Evolutionary conservation across 352 stramenopile genomes (phyloP), one percentile per base, ranked within the genome.

Genomic region (Halophytophthora batemanensis): DNA sequence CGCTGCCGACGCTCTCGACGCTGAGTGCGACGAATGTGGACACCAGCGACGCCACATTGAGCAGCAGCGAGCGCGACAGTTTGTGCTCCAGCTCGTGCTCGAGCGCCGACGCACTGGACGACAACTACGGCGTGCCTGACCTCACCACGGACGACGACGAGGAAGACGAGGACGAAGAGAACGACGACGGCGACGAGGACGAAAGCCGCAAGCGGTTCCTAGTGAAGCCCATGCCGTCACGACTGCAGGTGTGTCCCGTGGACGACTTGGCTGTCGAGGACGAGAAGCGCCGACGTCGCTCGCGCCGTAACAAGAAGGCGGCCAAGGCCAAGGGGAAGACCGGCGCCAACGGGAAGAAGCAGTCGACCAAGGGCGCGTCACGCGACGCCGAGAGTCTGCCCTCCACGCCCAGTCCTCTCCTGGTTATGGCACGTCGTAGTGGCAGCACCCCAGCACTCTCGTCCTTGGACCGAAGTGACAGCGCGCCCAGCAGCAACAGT

Each of bases 251-350:
- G 19, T 92, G 82, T 40, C 82, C 82, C 1, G 58, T 87, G 7
- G 82, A 92, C 56, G 82, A 92, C 49, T 35, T 90, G 31, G 82
- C 67, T 6, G 61, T 92, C 6, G 82, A 92, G 49, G 82, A 92
- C 15, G 82, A 88, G 59, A 90, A 89, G 53, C 77, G 77, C 7
- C 67, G 78, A n/a, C 68, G 82, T 49, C 75, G 82, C 1, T 78
- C 64, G 15, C 59, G 57, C 12, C 59, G 43, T 35, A 74, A 8
- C 45, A 42, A 31, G 38, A 40, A 33, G 25, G n/a, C 33, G 3
- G 33, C 11, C 47, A 15, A 66, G 46, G 35, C 56, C 6, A 66
- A 64, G 35, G 63, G 19, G 2, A 53, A 53, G 21, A 10, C 7
- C 15, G 17, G 41, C 36, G 18, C 23, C 8, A 37, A 64, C 36